Evolutionary conservation across 345 rosid species (phyloP), one percentile per base, ranked within the genome.

Genomic region (Limnanthes douglasii): DNA sequence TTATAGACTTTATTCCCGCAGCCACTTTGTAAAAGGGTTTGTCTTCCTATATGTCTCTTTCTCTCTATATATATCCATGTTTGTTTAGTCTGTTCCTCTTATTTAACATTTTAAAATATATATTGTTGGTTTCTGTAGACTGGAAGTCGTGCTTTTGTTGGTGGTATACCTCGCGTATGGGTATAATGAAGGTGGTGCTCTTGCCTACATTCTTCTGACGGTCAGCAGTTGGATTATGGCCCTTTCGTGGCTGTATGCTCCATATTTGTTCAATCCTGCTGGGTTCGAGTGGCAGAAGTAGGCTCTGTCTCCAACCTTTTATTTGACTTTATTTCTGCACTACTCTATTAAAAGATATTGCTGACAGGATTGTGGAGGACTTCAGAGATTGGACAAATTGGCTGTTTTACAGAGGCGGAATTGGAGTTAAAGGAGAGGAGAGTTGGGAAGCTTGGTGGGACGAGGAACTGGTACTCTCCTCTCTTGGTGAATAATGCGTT

Each of bases 401-500:
- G 98, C 95, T 90, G 52, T 64, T 90, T 26, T 90, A 90, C 55
- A 70, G 94, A 70, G 98, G 98, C 43, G 98, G 98, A 55, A 84
- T 90, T 45, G 98, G 98, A 41, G 98, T 90, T 15, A 90, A 80
- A 67, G 98, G 98, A 50, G 92, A 49, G 47, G 92, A 90, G 60
- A 90, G 98, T 61, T 90, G 98, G 98, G 98, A 90, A 65, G 94
- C 98, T 21, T 90, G 98, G 96, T 90, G 98, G 98, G 98, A 90
- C 38, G 94, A 90, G 41, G 96, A 90, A 51, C 59, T 84, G 85
- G 98, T 88, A 83, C 43, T 54, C n/a, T 2, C 17, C 43, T 35
- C 3, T 15, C 3, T 39, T 44, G 48, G 24, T 11, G 6, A 11
- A 21, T 30, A n/a, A n/a, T n/a, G n/a, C n/a, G n/a, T n/a, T n/a